These are phyloP conservation scores for Sicyos baderoa DNA, from an alignment of 306 rosid genomes.

Conservation along the genomic window DNA sequence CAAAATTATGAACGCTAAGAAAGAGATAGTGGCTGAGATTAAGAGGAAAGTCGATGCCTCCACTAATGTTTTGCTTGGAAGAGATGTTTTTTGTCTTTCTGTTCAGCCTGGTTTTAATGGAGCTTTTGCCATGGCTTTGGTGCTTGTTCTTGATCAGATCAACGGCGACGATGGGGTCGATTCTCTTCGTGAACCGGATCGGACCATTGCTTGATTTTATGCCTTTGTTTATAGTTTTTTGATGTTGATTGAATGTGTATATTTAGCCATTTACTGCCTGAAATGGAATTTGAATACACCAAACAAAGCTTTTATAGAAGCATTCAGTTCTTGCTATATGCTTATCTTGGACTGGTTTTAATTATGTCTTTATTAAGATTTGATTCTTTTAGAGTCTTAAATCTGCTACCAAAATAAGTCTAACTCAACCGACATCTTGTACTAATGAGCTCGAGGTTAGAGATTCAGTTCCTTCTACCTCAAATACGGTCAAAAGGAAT, in stretches of 20 bases:
- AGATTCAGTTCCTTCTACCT: no score
- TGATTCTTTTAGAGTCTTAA: no score
- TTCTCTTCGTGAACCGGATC: constrained; percentile 28
- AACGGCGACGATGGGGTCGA: constrained; percentile 40
- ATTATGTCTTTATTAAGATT: no score
- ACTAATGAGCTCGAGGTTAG: no score
- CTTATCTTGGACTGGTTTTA: no score
- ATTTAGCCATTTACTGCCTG: not conserved
- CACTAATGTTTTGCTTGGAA: constrained; percentile 72
- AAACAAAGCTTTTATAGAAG: constrained; percentile 1
- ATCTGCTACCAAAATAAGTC: no score
- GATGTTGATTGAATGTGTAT: not conserved
- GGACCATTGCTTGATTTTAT: constrained; percentile 22
- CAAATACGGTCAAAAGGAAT: no score
- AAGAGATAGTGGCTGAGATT: constrained; percentile 61
- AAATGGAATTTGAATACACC: constrained; percentile 7
- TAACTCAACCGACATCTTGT: no score
- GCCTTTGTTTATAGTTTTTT: not conserved
- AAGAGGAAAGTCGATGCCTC: constrained; percentile 75
- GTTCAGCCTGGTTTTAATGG: constrained; percentile 72
- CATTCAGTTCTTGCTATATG: no score
- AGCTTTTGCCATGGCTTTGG: constrained; percentile 79
- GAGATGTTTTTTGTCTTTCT: constrained; percentile 68
- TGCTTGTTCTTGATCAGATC: constrained; percentile 75
- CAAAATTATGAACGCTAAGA: constrained; percentile 32